Conservation (phyloP, 805 yeast species). For the Hanseniaspora clermontiae region DNA sequence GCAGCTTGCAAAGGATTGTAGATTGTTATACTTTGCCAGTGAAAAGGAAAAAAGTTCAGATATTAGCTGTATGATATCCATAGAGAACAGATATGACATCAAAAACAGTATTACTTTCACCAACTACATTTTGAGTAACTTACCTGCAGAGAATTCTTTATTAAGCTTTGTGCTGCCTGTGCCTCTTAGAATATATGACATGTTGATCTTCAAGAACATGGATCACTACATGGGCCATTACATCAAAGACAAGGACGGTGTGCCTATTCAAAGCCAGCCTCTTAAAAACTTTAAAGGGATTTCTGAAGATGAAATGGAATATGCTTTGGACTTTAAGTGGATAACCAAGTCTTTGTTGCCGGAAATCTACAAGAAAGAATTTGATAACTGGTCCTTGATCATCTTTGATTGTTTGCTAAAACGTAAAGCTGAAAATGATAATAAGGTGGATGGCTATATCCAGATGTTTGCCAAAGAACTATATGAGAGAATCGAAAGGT, state of each 20-base stretch:
- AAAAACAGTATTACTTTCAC: slow-evolving; percentile 11
- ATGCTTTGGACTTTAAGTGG: slow-evolving; percentile 50
- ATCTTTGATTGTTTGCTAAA: slow-evolving; percentile 59
- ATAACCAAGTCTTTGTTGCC: slow-evolving; percentile 68
- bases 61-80: slow-evolving; percentile 3
- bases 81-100: slow-evolving; percentile 12
- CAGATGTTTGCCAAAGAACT: slow-evolving; percentile 62
- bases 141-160: background rate
- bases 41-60: slow-evolving; percentile 2
- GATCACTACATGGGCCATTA: slow-evolving; percentile 66
- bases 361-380: slow-evolving; percentile 59
- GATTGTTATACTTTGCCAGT: slow-evolving; percentile 1
- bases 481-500: slow-evolving; percentile 49
- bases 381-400: slow-evolving; percentile 73
- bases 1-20: slow-evolving; percentile 8
- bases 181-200: slow-evolving; percentile 57
- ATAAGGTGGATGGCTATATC: slow-evolving; percentile 31
- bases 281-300: slow-evolving; percentile 29
- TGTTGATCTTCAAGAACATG: slow-evolving; percentile 67
- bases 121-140: slow-evolving; percentile 1
- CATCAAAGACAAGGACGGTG: background rate
- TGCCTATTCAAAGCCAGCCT: slow-evolving; percentile 20
- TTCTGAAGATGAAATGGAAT: slow-evolving; percentile 29
- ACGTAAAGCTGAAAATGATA: slow-evolving; percentile 31
- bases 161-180: slow-evolving; percentile 18